Conservation (phyloP, 148 eudicot genomes). For the Selenicereus undatus region DNA sequence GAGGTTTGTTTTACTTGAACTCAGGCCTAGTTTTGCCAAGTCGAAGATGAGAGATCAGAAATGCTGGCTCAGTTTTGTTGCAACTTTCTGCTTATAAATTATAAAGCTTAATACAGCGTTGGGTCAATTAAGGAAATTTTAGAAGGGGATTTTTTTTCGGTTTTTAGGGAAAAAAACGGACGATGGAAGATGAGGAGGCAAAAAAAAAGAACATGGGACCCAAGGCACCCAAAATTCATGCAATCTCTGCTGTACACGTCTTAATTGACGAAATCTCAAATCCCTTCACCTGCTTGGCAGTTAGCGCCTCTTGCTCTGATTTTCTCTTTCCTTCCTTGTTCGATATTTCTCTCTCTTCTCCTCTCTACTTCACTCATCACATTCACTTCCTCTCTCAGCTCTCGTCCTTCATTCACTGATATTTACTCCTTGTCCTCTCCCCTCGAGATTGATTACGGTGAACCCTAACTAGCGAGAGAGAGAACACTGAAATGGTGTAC, state of each 20-base stretch:
- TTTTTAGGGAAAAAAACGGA: neutral
- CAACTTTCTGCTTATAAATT: no score
- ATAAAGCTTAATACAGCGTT: no score
- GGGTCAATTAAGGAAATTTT: no score
- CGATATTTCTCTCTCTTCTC: neutral
- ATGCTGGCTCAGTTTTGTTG: no score
- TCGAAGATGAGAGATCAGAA: no score
- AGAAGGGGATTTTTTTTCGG: no score
- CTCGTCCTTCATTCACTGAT: neutral
- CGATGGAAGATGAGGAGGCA: slow-evolving; percentile 14
- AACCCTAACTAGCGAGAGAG: slow-evolving; percentile 1
- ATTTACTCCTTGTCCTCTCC: neutral
- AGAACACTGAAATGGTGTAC: slow-evolving; percentile 44
- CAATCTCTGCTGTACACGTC: slow-evolving; percentile 32
- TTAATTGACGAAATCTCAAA: slow-evolving; percentile 12
- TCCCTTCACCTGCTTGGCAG: slow-evolving; percentile 11
- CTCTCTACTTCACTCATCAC: neutral
- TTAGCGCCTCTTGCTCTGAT: neutral
- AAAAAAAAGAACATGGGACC: slow-evolving; percentile 5
- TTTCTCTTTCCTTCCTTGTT: slow-evolving; percentile 1
- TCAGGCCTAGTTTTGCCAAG: no score
- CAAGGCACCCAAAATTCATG: slow-evolving; percentile 22
- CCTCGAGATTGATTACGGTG: neutral
- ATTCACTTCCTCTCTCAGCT: neutral
- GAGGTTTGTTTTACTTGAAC: no score